A percentile compares a stretch with the other conserved stretches of the same genome.
phyloP scores from a whole-genome alignment of 1,284 basidiomycete species.

The Stereum hirsutum region DNA sequence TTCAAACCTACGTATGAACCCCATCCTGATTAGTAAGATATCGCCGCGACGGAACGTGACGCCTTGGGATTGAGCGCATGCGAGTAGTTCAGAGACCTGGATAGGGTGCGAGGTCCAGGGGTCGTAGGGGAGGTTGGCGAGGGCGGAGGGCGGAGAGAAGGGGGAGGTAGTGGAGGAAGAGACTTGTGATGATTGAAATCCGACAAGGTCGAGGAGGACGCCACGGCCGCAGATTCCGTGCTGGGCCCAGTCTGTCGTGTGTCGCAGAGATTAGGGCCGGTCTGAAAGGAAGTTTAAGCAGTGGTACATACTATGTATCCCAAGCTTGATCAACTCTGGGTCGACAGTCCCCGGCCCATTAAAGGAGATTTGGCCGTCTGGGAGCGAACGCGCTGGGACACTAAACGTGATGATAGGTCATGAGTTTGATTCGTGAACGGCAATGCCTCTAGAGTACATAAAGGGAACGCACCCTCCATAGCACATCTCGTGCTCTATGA shows the following conservation, averaged over 20 bases:
- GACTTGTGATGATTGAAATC: no score
- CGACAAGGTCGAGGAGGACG: slow-evolving; percentile 58
- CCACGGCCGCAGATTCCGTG: slow-evolving; percentile 70
- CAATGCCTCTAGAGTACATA: no score
- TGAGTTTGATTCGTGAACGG: neutral
- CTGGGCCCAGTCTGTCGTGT: slow-evolving; percentile 54
- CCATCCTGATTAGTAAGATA: slow-evolving; percentile 52
- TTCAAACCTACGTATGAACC: slow-evolving; percentile 57
- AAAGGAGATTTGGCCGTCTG: slow-evolving; percentile 35
- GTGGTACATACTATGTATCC: slow-evolving; percentile 49
- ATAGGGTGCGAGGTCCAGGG: slow-evolving; percentile 55
- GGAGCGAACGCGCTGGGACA: slow-evolving; percentile 34
- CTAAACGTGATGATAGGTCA: slow-evolving; percentile 20
- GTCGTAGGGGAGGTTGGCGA: slow-evolving; percentile 60
- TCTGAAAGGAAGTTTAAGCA: neutral
- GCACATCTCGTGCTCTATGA: slow-evolving; percentile 45
- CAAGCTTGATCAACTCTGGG: slow-evolving; percentile 38
- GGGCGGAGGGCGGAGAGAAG: no score
- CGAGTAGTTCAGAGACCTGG: slow-evolving; percentile 46
- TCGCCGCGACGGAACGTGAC: slow-evolving; percentile 51
- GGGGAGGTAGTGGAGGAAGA: slow-evolving; percentile 28
- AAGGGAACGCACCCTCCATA: slow-evolving; percentile 46
- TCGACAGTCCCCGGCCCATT: slow-evolving; percentile 43
- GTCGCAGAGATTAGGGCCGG: no score
- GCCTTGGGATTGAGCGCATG: slow-evolving; percentile 52